These are phyloP conservation scores for Citrullus amarus DNA, from an alignment of 306 rosid genomes.

Conservation along the genomic window DNA sequence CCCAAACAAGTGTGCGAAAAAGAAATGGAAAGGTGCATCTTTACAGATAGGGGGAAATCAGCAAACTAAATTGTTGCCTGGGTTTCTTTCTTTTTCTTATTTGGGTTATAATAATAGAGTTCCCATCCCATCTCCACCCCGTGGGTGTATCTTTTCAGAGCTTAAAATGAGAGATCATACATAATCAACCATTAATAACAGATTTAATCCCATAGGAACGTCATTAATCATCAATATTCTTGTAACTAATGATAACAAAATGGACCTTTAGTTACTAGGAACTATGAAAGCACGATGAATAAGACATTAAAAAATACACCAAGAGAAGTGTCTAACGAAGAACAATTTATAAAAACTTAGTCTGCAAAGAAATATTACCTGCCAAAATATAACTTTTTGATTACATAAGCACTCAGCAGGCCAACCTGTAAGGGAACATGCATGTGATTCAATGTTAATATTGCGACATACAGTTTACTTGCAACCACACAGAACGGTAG, in stretches of 20 bases:
- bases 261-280: not conserved
- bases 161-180: not conserved
- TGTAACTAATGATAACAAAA: not conserved
- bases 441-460: constrained; percentile 19
- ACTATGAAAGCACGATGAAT: not conserved
- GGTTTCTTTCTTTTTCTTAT: not conserved
- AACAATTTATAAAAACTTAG: not conserved
- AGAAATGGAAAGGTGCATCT: not conserved
- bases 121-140: not conserved
- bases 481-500: not conserved
- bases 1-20: not conserved
- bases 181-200: not conserved
- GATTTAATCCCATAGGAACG: not conserved
- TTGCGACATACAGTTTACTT: not conserved
- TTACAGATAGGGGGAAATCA: not conserved
- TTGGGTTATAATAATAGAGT: not conserved
- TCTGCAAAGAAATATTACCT: constrained; percentile 44
- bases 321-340: not conserved
- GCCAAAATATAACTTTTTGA: constrained; percentile 82
- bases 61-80: not conserved
- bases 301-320: not conserved
- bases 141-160: not conserved
- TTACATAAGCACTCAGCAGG: constrained; percentile 74
- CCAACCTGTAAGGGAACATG: constrained; percentile 54
- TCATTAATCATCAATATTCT: not conserved